These are phyloP conservation scores for Rhazya stricta DNA, from an alignment of 257 asterid species.

Conservation along the genomic window DNA sequence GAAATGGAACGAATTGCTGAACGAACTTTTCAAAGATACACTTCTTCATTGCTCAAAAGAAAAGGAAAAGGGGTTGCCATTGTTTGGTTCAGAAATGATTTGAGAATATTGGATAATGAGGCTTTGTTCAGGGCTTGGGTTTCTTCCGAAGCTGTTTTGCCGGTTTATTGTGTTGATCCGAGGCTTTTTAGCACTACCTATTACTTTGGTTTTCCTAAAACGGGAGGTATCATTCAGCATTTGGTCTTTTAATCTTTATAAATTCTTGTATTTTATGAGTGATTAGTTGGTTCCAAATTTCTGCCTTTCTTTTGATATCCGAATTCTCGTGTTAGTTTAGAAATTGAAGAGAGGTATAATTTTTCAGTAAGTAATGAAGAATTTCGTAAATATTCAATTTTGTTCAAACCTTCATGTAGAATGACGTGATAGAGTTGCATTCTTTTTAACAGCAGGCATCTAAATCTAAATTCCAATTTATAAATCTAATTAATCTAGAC, in stretches of 20 bases:
- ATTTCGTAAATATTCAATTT: neutral
- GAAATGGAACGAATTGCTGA: constrained; percentile 55
- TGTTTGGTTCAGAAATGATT: constrained; percentile 90
- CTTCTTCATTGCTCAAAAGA: constrained; percentile 27
- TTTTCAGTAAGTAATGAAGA: neutral
- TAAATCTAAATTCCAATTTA: neutral
- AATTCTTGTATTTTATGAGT: neutral
- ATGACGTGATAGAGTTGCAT: neutral
- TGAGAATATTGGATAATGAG: constrained; percentile 82
- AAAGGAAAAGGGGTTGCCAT: constrained; percentile 77
- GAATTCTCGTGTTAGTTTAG: neutral
- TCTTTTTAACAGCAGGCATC: neutral
- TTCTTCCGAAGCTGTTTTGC: constrained; percentile 70
- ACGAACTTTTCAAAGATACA: constrained; percentile 43
- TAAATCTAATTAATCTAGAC: neutral
- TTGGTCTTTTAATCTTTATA: neutral
- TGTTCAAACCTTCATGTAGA: neutral
- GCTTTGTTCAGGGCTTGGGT: constrained; percentile 70
- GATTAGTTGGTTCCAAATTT: neutral
- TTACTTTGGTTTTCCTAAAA: constrained; percentile 82
- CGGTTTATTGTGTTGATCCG: constrained; percentile 87
- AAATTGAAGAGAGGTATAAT: neutral
- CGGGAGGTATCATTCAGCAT: constrained; percentile 54
- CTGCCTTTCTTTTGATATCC: neutral
- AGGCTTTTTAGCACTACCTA: constrained; percentile 53